Evolutionary conservation across 2,329 filamentous ascomycete genomes (phyloP).

Genomic region (Rhinocladiella similis): DNA sequence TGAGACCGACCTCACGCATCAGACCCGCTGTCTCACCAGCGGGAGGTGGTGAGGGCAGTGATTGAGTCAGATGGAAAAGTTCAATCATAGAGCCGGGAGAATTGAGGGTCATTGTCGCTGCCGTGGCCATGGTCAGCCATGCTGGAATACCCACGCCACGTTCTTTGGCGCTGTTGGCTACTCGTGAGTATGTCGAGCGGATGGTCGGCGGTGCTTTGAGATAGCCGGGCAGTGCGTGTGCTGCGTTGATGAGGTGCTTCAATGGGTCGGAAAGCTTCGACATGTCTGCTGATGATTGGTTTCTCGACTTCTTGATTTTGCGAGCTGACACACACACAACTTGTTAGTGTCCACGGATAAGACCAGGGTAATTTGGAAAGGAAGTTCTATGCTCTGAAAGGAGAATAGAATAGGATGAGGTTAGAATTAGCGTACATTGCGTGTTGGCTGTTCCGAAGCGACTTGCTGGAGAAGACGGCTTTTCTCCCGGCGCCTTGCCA

Average conservation of each 20-base stretch:
- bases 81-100: conserved; percentile 64
- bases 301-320: conserved; percentile 2
- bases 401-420: no score
- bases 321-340: not conserved
- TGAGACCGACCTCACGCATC: conserved; percentile 46
- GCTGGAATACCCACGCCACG: conserved; percentile 63
- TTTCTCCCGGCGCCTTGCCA: not conserved
- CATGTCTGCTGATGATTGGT: conserved; percentile 48
- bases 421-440: not conserved
- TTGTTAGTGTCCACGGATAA: not conserved
- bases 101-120: conserved; percentile 83
- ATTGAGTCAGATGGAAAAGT: conserved; percentile 61
- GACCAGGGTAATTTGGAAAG: not conserved
- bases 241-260: conserved; percentile 72
- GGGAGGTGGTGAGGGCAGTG: conserved; percentile 36
- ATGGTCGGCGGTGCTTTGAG: conserved; percentile 65
- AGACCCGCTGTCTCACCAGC: conserved; percentile 37
- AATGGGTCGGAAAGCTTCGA: conserved; percentile 70
- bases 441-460: not conserved
- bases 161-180: conserved; percentile 63
- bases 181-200: conserved; percentile 61
- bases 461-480: not conserved
- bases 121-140: conserved; percentile 72
- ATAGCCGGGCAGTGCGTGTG: conserved; percentile 65
- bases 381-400: no score